Base-by-base conservation (phyloP, 2,329 filamentous ascomycete species). In the Ophiostoma perfectum region DNA sequence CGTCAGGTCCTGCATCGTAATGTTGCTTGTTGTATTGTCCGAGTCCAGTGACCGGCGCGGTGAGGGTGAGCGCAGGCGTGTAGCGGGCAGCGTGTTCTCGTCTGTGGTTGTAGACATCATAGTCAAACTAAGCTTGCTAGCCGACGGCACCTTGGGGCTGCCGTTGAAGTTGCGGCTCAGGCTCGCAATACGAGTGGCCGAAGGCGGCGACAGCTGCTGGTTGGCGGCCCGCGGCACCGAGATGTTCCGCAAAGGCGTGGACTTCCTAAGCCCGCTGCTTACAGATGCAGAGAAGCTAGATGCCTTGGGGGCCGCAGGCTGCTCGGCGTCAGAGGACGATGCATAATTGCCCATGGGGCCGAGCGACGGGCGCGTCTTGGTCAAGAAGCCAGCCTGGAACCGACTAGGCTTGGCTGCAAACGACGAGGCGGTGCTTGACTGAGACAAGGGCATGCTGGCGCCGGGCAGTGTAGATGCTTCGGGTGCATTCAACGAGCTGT, bases 361-460 rank as follows among this genome's bases (percentile, higher is more conserved):
- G 12, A 52, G 42, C 3, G 67, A 69, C 5, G 39, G 52, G 0
- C 74, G 60, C 80, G 78, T 55, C 75, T 85, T 85, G 80, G 91
- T 88, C 38, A 98, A 80, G 77, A 97, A 97, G 5, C 94, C 94
- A 2, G 93, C 85, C 74, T 96, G 91, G 80, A 98, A 98, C 60
- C 94, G 86, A 78, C 86, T 90, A 66, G 86, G 86, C 73, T 91
- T 91, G 45, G 78, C 73, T 12, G 60, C 14, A 9, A 63, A 12
- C 16, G 74, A 63, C 8, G 64, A 72, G 70, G 5, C 4, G 6
- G 55, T 5, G 52, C 8, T 27, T 9, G 44, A 52, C 16, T 52
- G 49, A 7, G 47, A 52, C 47, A n/a, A 52, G 16, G 7, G 2
- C 47, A 52, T 65, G 14, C 12, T 5, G 16, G 58, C 47, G 5